Evolutionary conservation across 768 basidiomycete genomes (phyloP).

Genomic region (Exidia glandulosa): DNA sequence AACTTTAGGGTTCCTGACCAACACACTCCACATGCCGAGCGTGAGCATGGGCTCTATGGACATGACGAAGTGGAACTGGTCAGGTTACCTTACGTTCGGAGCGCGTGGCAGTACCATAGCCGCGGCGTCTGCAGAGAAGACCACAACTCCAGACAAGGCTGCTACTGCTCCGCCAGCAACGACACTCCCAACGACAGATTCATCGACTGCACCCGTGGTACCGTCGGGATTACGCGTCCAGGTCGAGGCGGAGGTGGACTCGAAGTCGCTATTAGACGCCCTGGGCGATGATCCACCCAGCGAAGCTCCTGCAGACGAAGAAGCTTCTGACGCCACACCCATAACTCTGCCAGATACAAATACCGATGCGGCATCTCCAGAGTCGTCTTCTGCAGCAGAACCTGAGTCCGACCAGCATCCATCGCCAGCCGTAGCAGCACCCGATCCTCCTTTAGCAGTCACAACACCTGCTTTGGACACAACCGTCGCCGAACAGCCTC

Average conservation of each 20-base stretch:
- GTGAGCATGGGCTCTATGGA: conserved; percentile 4
- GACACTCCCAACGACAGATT: background rate
- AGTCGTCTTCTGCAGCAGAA: background rate
- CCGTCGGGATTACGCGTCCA: background rate
- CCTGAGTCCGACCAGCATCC: background rate
- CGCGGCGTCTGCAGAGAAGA: too few relatives aligned
- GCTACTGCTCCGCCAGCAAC: background rate
- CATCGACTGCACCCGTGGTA: background rate
- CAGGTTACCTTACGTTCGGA: conserved; percentile 4
- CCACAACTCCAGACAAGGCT: background rate
- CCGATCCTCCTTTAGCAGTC: background rate
- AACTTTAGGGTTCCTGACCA: conserved; percentile 1
- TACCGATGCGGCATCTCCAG: too few relatives aligned
- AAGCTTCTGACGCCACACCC: background rate
- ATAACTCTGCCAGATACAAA: background rate
- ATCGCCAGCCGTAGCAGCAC: background rate
- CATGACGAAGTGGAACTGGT: conserved; percentile 6
- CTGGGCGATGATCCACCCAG: background rate
- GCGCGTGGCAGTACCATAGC: background rate
- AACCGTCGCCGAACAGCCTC: background rate
- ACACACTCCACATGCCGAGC: background rate
- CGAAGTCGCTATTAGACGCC: background rate
- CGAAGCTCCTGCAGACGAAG: background rate
- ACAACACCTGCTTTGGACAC: background rate
- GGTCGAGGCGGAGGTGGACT: background rate